A percentile compares a stretch with the other conserved stretches of the same genome.
Evolutionary conservation across 257 asterid genomes (phyloP).

Genomic region (Jacaranda copaia): DNA sequence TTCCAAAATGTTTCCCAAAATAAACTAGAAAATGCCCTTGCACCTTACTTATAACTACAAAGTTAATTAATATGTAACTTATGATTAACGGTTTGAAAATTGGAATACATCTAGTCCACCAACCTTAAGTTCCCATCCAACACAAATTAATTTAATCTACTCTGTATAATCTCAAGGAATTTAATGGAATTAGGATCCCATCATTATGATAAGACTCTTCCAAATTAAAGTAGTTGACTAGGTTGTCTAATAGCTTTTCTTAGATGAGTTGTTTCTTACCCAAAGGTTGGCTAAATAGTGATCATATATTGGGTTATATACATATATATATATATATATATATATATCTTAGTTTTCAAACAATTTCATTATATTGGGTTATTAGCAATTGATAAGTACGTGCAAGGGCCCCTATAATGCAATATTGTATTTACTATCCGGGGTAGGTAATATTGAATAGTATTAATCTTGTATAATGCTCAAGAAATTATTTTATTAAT

Average conservation of each 20-base stretch:
- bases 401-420: conserved; percentile 55
- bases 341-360: conserved; percentile 55
- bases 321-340: neutral
- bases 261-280: conserved; percentile 27
- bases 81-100: no score
- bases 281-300: conserved; percentile 46
- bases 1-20: neutral
- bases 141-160: neutral
- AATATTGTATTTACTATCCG: conserved; percentile 23
- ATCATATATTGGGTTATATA: no score
- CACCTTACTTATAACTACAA: conserved; percentile 15
- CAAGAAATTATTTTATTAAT: neutral
- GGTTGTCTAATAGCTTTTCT: neutral
- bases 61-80: neutral
- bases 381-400: conserved; percentile 27
- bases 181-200: neutral
- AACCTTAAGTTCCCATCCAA: conserved; percentile 11
- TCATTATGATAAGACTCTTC: conserved; percentile 27
- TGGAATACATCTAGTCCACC: no score
- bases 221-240: conserved; percentile 31
- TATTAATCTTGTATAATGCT: neutral
- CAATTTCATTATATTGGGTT: conserved; percentile 43
- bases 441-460: neutral
- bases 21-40: neutral
- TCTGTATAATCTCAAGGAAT: conserved; percentile 6